These are phyloP conservation scores for Draba incana DNA, from an alignment of 345 rosid genomes.

Conservation along the genomic window DNA sequence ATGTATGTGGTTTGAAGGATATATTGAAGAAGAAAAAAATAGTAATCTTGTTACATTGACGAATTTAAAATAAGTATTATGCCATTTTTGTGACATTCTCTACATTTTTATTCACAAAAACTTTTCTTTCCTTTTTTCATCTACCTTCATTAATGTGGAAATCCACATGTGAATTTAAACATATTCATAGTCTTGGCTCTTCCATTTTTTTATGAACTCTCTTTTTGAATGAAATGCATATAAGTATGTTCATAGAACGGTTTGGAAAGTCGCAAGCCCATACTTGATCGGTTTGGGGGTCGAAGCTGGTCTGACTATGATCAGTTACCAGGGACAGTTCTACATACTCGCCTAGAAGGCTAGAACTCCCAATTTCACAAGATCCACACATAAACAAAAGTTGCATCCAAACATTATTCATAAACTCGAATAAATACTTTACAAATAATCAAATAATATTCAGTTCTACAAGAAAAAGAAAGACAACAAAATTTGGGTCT, in stretches of 20 bases:
- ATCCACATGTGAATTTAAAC: too few relatives aligned
- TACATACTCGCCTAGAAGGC: not conserved
- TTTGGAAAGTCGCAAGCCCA: not conserved
- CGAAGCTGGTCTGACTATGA: not conserved
- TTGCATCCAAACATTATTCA: constrained; percentile 22
- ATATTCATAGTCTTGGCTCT: too few relatives aligned
- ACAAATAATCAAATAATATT: constrained; percentile 4
- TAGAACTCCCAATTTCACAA: not conserved
- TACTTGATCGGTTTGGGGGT: too few relatives aligned
- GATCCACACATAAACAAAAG: not conserved
- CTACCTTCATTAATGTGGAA: too few relatives aligned
- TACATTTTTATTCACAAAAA: too few relatives aligned
- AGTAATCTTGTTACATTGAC: too few relatives aligned
- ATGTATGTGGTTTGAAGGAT: too few relatives aligned
- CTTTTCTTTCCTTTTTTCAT: too few relatives aligned
- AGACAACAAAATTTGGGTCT: constrained; percentile 2
- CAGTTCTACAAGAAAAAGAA: not conserved
- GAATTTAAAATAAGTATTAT: too few relatives aligned
- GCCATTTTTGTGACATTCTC: too few relatives aligned
- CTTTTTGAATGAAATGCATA: not conserved
- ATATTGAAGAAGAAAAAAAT: too few relatives aligned
- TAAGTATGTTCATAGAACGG: not conserved
- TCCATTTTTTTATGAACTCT: not conserved
- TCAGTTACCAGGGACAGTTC: not conserved
- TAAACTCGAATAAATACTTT: constrained; percentile 5